Evolutionary conservation across 345 rosid species (phyloP).

Genomic region (Lenwebbia sp.): DNA sequence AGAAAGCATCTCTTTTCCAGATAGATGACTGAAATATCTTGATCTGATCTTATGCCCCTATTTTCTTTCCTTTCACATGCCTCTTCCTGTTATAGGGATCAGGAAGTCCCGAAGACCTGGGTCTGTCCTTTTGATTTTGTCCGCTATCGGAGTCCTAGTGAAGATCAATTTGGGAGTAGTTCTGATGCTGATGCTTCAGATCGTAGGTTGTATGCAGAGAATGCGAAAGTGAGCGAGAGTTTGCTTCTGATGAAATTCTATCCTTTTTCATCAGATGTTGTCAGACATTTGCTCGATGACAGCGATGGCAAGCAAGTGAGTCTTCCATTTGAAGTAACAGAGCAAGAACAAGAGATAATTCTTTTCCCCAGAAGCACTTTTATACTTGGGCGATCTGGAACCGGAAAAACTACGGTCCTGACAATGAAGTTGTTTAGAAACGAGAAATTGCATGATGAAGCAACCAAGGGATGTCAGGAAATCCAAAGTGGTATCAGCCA

Average conservation of each 20-base stretch:
- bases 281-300: slow-evolving; percentile 27
- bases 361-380: slow-evolving; percentile 28
- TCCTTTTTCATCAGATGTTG: slow-evolving; percentile 20
- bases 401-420: slow-evolving; percentile 44
- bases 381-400: slow-evolving; percentile 46
- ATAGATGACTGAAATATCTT: background rate
- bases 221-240: slow-evolving; percentile 39
- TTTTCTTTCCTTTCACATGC: background rate
- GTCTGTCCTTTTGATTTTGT: slow-evolving; percentile 12
- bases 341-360: slow-evolving; percentile 29
- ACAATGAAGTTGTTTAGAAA: slow-evolving; percentile 32
- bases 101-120: slow-evolving; percentile 40
- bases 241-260: slow-evolving; percentile 48
- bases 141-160: background rate
- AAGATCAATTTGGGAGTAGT: slow-evolving; percentile 3
- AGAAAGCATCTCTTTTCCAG: background rate
- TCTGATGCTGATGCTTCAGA: slow-evolving; percentile 1
- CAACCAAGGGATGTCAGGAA: slow-evolving; percentile 6
- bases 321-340: slow-evolving; percentile 45
- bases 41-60: background rate
- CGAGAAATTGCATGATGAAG: slow-evolving; percentile 19
- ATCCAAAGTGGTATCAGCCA: background rate
- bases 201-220: slow-evolving; percentile 14
- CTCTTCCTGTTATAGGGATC: slow-evolving; percentile 11
- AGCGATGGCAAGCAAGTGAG: slow-evolving; percentile 19